Percentiles rank a stretch among this genome's conserved stretches.
Evolutionary conservation across 352 stramenopile species (phyloP).

Genomic region (Phytophthora podocarpi): DNA sequence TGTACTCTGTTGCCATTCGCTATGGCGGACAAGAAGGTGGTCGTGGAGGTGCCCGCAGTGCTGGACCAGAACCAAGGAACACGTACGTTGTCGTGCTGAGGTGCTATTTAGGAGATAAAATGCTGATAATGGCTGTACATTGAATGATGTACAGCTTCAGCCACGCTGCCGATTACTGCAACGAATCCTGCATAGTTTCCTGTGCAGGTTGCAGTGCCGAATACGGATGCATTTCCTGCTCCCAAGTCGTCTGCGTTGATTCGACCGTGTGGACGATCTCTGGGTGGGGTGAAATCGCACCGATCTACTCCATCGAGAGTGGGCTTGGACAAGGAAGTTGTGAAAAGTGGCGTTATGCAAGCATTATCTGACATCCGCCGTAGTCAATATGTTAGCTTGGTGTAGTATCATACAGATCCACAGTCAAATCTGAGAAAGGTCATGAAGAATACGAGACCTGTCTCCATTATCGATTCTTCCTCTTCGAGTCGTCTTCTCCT

Average conservation of each 20-base stretch:
- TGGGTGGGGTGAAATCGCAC: constrained; percentile 80
- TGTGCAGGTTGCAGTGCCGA: constrained; percentile 22
- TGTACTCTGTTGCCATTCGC: constrained; percentile 49
- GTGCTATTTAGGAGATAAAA: neutral
- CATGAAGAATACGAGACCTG: no score
- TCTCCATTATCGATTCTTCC: no score
- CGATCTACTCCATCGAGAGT: constrained; percentile 84
- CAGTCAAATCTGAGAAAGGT: no score
- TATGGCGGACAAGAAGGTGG: constrained; percentile 43
- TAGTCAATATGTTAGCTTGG: no score
- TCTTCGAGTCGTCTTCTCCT: no score
- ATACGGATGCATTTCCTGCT: constrained; percentile 12
- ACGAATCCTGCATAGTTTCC: constrained; percentile 3
- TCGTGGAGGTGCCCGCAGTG: constrained; percentile 59
- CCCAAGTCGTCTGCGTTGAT: constrained; percentile 13
- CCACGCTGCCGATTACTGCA: constrained; percentile 6
- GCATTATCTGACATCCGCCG: no score
- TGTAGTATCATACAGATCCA: no score
- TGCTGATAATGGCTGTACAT: neutral
- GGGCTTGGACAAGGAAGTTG: constrained; percentile 84
- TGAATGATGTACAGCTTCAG: constrained; percentile 29
- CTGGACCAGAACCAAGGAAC: constrained; percentile 49
- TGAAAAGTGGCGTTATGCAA: constrained; percentile 86
- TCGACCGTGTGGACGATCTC: constrained; percentile 78
- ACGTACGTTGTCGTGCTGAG: constrained; percentile 34